A percentile compares a stretch with the other conserved stretches of the same genome.
Evolutionary conservation across 306 rosid species (phyloP).

Genomic region (Canavalia ensiformis): DNA sequence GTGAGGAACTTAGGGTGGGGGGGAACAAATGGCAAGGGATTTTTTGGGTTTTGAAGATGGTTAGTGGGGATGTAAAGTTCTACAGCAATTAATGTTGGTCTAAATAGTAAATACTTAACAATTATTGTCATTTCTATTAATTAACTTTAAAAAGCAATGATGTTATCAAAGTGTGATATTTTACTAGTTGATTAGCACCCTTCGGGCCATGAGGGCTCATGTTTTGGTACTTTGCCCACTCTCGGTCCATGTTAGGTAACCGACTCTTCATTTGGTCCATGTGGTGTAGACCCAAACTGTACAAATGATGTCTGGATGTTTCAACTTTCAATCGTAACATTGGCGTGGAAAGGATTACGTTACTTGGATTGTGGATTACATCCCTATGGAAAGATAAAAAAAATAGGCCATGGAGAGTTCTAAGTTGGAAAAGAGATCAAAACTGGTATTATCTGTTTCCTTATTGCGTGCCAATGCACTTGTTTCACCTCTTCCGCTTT

Average conservation of each 20-base stretch:
- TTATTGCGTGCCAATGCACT: not conserved
- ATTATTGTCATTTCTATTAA: not conserved
- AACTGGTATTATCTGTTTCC: not conserved
- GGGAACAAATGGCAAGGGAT: not conserved
- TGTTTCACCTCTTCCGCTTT: not conserved
- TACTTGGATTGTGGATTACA: slow-evolving; percentile 41
- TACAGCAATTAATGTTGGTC: not conserved
- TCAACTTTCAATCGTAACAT: slow-evolving; percentile 42
- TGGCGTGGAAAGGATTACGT: slow-evolving; percentile 19
- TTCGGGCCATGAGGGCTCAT: slow-evolving; percentile 40
- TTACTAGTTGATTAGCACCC: slow-evolving; percentile 36
- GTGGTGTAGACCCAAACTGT: slow-evolving; percentile 54
- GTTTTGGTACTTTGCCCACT: slow-evolving; percentile 32
- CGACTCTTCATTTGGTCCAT: slow-evolving; percentile 47
- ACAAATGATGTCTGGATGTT: slow-evolving; percentile 22
- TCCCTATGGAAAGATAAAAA: not conserved
- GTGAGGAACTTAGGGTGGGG: too few relatives aligned
- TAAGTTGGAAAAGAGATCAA: not conserved
- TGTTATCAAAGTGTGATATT: slow-evolving; percentile 26
- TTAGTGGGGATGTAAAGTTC: not conserved
- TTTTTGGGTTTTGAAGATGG: not conserved
- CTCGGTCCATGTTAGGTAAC: slow-evolving; percentile 41
- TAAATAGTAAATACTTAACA: not conserved
- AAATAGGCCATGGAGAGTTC: not conserved
- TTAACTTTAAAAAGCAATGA: not conserved